These are phyloP conservation scores for Exobasidium cylindrosporum DNA, from an alignment of 1,284 basidiomycete genomes.

Conservation along the genomic window DNA sequence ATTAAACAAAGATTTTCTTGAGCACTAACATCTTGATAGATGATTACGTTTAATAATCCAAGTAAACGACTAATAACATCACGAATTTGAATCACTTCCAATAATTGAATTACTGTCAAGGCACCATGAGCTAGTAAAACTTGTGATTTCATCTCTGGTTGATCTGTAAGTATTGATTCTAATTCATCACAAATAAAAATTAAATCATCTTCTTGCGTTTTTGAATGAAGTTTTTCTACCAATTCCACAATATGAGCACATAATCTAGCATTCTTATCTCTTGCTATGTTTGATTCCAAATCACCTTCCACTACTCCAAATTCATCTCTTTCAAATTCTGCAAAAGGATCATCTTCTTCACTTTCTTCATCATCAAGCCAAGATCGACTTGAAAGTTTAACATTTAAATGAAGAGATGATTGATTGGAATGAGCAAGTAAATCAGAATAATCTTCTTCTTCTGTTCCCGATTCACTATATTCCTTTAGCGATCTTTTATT, in stretches of 20 bases:
- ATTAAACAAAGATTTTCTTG: conserved; percentile 93
- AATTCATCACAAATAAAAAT: conserved; percentile 81
- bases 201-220: conserved; percentile 68
- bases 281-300: conserved; percentile 44
- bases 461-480: not conserved
- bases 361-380: conserved; percentile 39
- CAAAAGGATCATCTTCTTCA: conserved; percentile 41
- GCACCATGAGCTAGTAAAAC: conserved; percentile 89
- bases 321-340: conserved; percentile 35
- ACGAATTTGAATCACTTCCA: conserved; percentile 74
- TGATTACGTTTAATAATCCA: conserved; percentile 84
- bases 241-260: conserved; percentile 75
- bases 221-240: conserved; percentile 75
- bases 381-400: conserved; percentile 39
- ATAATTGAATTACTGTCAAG: conserved; percentile 85
- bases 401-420: conserved; percentile 31
- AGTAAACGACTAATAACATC: conserved; percentile 80
- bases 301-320: conserved; percentile 37
- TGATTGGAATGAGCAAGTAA: not conserved
- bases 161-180: conserved; percentile 74
- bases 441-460: conserved; percentile 2
- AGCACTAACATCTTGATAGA: conserved; percentile 76
- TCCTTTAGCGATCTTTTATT: not conserved
- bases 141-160: conserved; percentile 83
- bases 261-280: conserved; percentile 65